phyloP scores from a whole-genome alignment of 495 filamentous ascomycete genomes.

The Neurospora terricola region DNA sequence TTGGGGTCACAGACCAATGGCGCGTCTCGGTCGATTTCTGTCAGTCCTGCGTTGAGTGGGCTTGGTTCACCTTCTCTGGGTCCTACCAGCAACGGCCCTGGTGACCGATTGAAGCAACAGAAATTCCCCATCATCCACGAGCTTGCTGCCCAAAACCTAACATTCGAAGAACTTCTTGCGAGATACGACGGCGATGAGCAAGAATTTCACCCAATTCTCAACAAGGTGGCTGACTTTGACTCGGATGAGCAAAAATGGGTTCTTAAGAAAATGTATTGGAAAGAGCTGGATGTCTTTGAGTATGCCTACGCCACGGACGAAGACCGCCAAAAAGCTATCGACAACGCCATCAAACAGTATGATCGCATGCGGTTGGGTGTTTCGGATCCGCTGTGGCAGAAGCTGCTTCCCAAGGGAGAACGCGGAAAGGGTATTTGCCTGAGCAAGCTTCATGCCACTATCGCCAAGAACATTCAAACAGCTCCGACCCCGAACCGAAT shows the following conservation, averaged over 20 bases:
- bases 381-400: conserved; percentile 71
- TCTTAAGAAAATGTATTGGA: conserved; percentile 61
- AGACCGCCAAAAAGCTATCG: conserved; percentile 69
- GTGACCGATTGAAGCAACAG: conserved; percentile 41
- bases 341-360: conserved; percentile 72
- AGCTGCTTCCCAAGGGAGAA: conserved; percentile 61
- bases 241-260: conserved; percentile 50
- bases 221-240: conserved; percentile 49
- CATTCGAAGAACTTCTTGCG: conserved; percentile 46
- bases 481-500: conserved; percentile 50
- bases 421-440: conserved; percentile 71
- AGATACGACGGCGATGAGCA: conserved; percentile 45
- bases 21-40: conserved; percentile 48
- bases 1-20: conserved; percentile 36
- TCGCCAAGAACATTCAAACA: conserved; percentile 45
- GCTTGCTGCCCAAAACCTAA: conserved; percentile 52
- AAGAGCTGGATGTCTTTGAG: conserved; percentile 73
- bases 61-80: conserved; percentile 40
- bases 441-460: conserved; percentile 56
- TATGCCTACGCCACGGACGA: conserved; percentile 58
- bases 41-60: conserved; percentile 50
- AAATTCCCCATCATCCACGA: conserved; percentile 62
- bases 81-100: conserved; percentile 44
- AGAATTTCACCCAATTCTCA: conserved; percentile 45
- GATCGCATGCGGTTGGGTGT: conserved; percentile 67